Percentiles rank a stretch among this genome's conserved stretches.
phyloP scores from a whole-genome alignment of 1,284 basidiomycete genomes.

The Cerrena zonata region DNA sequence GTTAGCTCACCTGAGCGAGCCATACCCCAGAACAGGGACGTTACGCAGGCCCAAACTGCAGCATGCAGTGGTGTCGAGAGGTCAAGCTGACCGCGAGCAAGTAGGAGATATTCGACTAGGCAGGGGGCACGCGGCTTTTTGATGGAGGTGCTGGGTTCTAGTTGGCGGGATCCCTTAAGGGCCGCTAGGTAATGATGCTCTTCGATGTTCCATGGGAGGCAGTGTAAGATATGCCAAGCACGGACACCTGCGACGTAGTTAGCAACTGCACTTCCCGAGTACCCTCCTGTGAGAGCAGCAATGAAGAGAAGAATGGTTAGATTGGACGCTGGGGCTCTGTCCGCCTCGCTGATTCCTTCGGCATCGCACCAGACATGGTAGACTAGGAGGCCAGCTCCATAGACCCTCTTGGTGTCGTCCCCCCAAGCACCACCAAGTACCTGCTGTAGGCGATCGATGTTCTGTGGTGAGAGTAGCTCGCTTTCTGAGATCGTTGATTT shows the following conservation, averaged over 20 bases:
- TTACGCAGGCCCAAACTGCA: slow-evolving; percentile 31
- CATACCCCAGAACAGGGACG: slow-evolving; percentile 27
- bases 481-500: background rate
- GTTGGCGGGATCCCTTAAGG: background rate
- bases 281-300: slow-evolving; percentile 12
- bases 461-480: background rate
- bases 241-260: slow-evolving; percentile 19
- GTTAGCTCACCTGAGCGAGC: slow-evolving; percentile 33
- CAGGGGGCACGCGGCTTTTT: slow-evolving; percentile 10
- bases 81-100: slow-evolving; percentile 1
- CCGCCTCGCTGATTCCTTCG: slow-evolving; percentile 15
- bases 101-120: slow-evolving; percentile 9
- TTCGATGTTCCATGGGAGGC: slow-evolving; percentile 17
- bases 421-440: slow-evolving; percentile 18
- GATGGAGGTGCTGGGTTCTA: slow-evolving; percentile 6
- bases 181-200: too few relatives aligned
- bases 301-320: slow-evolving; percentile 16
- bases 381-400: slow-evolving; percentile 24
- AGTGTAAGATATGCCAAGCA: slow-evolving; percentile 25
- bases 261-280: slow-evolving; percentile 14
- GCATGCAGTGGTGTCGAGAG: slow-evolving; percentile 9
- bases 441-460: slow-evolving; percentile 7
- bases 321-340: slow-evolving; percentile 13
- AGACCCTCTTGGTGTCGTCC: slow-evolving; percentile 18
- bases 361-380: slow-evolving; percentile 30